Conservation (phyloP, 768 basidiomycete genomes). For the Russula foetens region DNA sequence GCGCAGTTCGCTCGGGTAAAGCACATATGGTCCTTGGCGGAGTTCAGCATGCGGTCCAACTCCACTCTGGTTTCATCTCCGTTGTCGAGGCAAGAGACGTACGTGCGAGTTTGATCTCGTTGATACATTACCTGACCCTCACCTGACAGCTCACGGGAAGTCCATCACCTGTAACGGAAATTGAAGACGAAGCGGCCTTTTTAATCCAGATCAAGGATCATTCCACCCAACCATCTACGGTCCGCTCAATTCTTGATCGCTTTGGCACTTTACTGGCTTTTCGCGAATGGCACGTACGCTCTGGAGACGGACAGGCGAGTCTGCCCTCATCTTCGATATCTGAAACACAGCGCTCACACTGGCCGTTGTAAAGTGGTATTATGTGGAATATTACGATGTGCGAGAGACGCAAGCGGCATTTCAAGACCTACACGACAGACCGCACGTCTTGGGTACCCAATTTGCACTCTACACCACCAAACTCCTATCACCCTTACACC, state of each 20-base stretch:
- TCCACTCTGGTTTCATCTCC: slow-evolving; percentile 16
- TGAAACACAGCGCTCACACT: background rate
- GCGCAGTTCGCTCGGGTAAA: slow-evolving; percentile 11
- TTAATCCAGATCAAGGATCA: slow-evolving; percentile 16
- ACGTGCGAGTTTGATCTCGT: background rate
- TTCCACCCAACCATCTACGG: slow-evolving; percentile 3
- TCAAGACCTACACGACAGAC: slow-evolving; percentile 36
- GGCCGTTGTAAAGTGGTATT: slow-evolving; percentile 33
- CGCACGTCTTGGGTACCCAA: slow-evolving; percentile 18
- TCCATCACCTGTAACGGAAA: slow-evolving; percentile 18
- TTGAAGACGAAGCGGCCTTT: slow-evolving; percentile 19
- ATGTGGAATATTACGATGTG: slow-evolving; percentile 62
- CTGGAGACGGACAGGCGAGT: slow-evolving; percentile 19
- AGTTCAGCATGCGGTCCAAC: slow-evolving; percentile 3
- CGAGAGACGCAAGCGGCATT: slow-evolving; percentile 48
- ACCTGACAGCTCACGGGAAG: slow-evolving; percentile 14
- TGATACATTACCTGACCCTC: background rate
- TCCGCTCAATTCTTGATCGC: slow-evolving; percentile 14
- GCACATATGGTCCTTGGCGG: slow-evolving; percentile 10
- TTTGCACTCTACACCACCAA: slow-evolving; percentile 15
- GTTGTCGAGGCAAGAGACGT: slow-evolving; percentile 20
- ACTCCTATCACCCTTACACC: background rate
- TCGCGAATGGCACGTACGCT: slow-evolving; percentile 8
- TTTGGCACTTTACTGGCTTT: slow-evolving; percentile 18
- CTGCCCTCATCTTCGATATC: background rate